A percentile compares a stretch with the other conserved stretches of the same genome.
These are phyloP conservation scores for Nevesoporus exiguus DNA, from an alignment of 768 basidiomycete genomes.

Conservation along the genomic window DNA sequence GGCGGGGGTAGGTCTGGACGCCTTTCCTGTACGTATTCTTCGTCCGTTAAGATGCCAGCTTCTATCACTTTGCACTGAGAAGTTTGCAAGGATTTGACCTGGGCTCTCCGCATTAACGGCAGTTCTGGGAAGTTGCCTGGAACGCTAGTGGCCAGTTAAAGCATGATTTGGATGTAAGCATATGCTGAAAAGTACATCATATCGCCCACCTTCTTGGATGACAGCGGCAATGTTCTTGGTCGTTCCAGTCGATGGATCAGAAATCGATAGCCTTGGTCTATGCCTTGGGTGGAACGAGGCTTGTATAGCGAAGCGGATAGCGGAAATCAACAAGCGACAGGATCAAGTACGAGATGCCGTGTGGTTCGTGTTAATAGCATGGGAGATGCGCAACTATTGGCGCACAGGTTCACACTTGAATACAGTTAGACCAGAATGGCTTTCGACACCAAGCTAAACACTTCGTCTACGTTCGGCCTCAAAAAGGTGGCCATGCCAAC, in stretches of 20 bases:
- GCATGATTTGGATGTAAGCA: slow-evolving; percentile 32
- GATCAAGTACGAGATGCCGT: neutral
- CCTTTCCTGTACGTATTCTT: too few species aligned
- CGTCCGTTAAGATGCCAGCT: too few species aligned
- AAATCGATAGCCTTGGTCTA: too few species aligned
- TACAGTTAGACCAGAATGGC: too few species aligned
- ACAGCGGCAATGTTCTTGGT: slow-evolving; percentile 39
- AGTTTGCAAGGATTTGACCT: slow-evolving; percentile 4
- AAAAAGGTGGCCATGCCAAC: too few species aligned
- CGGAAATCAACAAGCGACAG: neutral
- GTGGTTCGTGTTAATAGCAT: neutral
- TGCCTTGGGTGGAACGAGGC: too few species aligned
- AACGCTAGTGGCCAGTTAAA: neutral
- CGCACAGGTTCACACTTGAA: too few species aligned
- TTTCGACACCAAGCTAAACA: neutral
- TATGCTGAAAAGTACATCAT: slow-evolving; percentile 37
- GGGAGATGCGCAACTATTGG: too few species aligned
- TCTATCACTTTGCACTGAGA: slow-evolving; percentile 4
- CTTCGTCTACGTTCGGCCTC: neutral
- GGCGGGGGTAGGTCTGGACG: too few species aligned
- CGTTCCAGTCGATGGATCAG: slow-evolving; percentile 33
- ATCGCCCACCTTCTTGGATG: slow-evolving; percentile 28
- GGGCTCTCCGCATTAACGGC: slow-evolving; percentile 2
- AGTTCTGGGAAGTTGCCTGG: neutral
- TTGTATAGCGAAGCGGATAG: neutral